Conservation (phyloP, 306 rosid species). For the Sphenostylis stenocarpa region DNA sequence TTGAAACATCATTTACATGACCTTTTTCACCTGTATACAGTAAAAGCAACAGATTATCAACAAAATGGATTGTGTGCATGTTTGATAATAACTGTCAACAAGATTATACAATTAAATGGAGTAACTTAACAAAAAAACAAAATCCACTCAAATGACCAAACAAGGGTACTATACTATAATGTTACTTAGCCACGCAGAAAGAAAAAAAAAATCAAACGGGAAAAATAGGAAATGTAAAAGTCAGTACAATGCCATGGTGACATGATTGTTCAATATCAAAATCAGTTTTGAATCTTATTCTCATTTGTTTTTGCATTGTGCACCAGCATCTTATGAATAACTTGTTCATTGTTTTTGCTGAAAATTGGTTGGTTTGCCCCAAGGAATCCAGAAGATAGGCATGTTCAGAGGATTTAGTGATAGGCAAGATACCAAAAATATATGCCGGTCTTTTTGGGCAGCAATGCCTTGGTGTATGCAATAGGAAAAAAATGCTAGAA, state of each 20-base stretch:
- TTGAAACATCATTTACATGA: constrained; percentile 35
- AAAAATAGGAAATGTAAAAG: neutral
- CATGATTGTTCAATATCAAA: constrained; percentile 3
- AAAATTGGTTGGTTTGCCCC: neutral
- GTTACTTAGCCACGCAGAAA: neutral
- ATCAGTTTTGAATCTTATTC: neutral
- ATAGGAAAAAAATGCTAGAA: neutral
- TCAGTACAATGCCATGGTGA: neutral
- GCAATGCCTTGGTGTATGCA: neutral
- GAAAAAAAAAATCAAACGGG: neutral
- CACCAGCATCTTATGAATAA: neutral
- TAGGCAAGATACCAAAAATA: neutral
- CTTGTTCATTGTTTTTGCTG: neutral
- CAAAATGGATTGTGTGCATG: neutral
- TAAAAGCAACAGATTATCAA: constrained; percentile 13
- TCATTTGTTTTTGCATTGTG: neutral
- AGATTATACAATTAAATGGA: neutral
- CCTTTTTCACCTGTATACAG: constrained; percentile 48
- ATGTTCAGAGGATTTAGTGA: neutral
- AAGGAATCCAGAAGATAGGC: neutral
- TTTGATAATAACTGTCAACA: constrained; percentile 16
- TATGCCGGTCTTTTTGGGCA: neutral
- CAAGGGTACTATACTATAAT: neutral
- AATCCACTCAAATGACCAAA: neutral
- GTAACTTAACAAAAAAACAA: neutral